Conservation (phyloP, 1,139 yeast species). For the Hansenula sp. region DNA sequence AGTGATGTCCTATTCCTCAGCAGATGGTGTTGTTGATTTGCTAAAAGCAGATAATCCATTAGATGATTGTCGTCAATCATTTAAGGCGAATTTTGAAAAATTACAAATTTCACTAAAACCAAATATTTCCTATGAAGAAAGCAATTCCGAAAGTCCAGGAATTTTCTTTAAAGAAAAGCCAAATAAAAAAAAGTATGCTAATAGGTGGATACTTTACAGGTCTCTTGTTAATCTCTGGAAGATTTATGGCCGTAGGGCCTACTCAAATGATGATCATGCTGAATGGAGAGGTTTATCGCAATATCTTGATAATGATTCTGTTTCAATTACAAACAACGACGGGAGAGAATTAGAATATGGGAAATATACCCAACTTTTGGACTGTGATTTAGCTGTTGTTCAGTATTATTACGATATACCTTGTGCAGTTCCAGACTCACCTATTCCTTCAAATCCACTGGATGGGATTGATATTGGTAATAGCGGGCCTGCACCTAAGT, state of each 20-base stretch:
- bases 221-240: conserved; percentile 28
- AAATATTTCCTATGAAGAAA: conserved; percentile 52
- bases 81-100: conserved; percentile 41
- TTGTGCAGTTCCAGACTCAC: conserved; percentile 50
- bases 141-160: conserved; percentile 3
- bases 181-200: conserved; percentile 3
- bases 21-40: conserved; percentile 60
- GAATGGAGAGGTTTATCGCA: conserved; percentile 42
- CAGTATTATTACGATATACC: conserved; percentile 69
- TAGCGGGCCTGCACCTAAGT: conserved; percentile 56
- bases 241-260: conserved; percentile 24
- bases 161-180: conserved; percentile 12
- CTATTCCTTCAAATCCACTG: conserved; percentile 23
- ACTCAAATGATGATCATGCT: conserved; percentile 39
- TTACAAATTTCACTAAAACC: conserved; percentile 63
- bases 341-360: conserved; percentile 67
- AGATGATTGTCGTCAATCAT: conserved; percentile 52
- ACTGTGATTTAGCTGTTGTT: conserved; percentile 51
- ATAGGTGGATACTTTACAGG: conserved; percentile 2
- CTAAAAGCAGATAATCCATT: conserved; percentile 41
- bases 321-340: conserved; percentile 19
- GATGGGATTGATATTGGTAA: conserved; percentile 52
- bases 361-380: conserved; percentile 70
- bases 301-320: conserved; percentile 27
- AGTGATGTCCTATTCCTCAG: conserved; percentile 55